A percentile compares a stretch with the other conserved stretches of the same genome.
These are phyloP conservation scores for Xylaria sp. DNA, from an alignment of 2,329 filamentous ascomycete genomes.

Conservation along the genomic window DNA sequence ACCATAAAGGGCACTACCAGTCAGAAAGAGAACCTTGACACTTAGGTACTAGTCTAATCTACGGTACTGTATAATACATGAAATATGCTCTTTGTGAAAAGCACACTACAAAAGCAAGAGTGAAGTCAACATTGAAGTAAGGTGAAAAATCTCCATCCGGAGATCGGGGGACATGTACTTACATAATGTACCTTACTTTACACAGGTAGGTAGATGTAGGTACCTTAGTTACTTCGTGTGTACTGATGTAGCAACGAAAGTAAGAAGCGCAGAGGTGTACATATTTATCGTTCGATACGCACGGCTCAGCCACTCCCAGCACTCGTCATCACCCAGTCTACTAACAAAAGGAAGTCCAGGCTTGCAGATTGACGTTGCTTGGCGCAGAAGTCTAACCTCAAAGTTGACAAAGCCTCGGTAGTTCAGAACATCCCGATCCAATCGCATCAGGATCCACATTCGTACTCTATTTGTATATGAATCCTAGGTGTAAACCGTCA, in stretches of 20 bases:
- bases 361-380: conserved; percentile 3
- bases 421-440: conserved; percentile 1
- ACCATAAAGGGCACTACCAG: too few species aligned
- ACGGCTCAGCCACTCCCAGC: conserved; percentile 26
- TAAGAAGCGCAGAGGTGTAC: not conserved
- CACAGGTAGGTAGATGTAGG: too few species aligned
- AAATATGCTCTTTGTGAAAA: too few species aligned
- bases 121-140: too few species aligned
- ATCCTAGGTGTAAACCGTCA: not conserved
- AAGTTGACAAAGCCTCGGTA: not conserved
- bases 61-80: too few species aligned
- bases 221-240: too few species aligned
- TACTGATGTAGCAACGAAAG: not conserved
- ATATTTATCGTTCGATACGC: conserved; percentile 7
- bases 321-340: conserved; percentile 19
- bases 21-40: too few species aligned
- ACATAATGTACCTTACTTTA: too few species aligned
- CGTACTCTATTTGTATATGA: not conserved
- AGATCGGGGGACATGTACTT: too few species aligned
- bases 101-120: too few species aligned
- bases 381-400: not conserved
- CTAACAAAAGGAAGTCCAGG: not conserved
- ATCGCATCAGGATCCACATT: not conserved
- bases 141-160: too few species aligned
- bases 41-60: too few species aligned